phyloP scores from a whole-genome alignment of 2,329 filamentous ascomycete species.

The Nannizziopsis arthrosporioides region DNA sequence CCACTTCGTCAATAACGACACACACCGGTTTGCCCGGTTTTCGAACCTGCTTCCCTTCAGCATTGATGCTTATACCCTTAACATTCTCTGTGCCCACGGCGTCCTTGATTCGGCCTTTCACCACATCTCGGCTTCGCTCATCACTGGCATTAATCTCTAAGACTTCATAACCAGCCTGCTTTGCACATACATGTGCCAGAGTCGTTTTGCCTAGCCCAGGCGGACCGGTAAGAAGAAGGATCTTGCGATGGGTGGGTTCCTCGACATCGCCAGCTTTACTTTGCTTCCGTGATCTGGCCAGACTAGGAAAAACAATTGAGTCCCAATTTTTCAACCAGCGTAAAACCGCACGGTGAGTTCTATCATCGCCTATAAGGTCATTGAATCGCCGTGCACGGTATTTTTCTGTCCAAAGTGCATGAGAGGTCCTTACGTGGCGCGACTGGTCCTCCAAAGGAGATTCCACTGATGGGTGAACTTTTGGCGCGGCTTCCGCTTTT shows the following conservation, averaged over 20 bases:
- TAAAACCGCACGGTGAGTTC: conserved; percentile 80
- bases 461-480: conserved; percentile 27
- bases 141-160: conserved; percentile 98
- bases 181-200: conserved; percentile 86
- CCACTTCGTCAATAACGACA: conserved; percentile 90
- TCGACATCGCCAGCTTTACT: conserved; percentile 43
- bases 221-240: conserved; percentile 79
- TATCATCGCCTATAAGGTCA: conserved; percentile 86
- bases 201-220: conserved; percentile 95
- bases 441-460: conserved; percentile 13
- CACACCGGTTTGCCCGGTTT: conserved; percentile 80
- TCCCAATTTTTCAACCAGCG: conserved; percentile 96
- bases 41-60: conserved; percentile 41
- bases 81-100: conserved; percentile 91
- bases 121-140: conserved; percentile 78
- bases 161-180: conserved; percentile 89
- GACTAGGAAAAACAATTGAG: conserved; percentile 74
- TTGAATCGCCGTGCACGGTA: conserved; percentile 86
- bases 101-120: conserved; percentile 81
- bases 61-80: conserved; percentile 47
- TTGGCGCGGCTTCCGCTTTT: conserved; percentile 15
- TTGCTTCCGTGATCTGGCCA: conserved; percentile 47
- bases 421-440: conserved; percentile 20
- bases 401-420: conserved; percentile 81
- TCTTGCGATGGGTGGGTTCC: conserved; percentile 72